These are phyloP conservation scores for Lactifluus hygrophoroides DNA, from an alignment of 768 basidiomycete genomes.

Conservation along the genomic window DNA sequence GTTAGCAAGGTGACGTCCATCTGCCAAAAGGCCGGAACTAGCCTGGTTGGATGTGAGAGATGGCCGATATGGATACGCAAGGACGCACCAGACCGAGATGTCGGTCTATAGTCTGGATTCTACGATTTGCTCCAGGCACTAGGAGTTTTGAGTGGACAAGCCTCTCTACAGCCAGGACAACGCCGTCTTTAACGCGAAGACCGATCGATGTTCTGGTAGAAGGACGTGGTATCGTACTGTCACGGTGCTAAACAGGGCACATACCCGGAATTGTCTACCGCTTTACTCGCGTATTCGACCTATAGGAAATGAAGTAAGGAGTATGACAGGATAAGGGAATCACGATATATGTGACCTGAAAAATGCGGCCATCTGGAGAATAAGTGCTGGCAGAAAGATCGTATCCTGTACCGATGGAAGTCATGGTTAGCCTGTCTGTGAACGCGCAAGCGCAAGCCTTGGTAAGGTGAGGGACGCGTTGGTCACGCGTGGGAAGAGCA, in stretches of 20 bases:
- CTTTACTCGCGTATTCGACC: slow-evolving; percentile 98
- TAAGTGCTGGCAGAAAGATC: slow-evolving; percentile 92
- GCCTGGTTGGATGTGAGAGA: slow-evolving; percentile 45
- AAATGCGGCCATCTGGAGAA: slow-evolving; percentile 96
- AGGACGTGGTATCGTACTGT: background rate
- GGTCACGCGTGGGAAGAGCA: background rate
- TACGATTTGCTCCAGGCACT: slow-evolving; percentile 84
- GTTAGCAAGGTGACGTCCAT: slow-evolving; percentile 81
- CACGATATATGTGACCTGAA: slow-evolving; percentile 55
- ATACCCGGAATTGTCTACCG: slow-evolving; percentile 97
- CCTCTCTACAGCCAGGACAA: slow-evolving; percentile 97
- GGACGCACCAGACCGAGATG: slow-evolving; percentile 81
- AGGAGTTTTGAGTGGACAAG: slow-evolving; percentile 92
- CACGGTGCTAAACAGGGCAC: slow-evolving; percentile 17
- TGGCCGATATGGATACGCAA: background rate
- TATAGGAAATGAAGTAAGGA: slow-evolving; percentile 27
- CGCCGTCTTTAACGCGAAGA: slow-evolving; percentile 86
- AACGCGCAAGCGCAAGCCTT: slow-evolving; percentile 41
- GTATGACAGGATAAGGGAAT: background rate
- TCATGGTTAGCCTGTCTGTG: slow-evolving; percentile 45
- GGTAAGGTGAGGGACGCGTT: background rate
- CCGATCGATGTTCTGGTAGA: slow-evolving; percentile 84
- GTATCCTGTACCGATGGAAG: slow-evolving; percentile 98
- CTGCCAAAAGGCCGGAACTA: slow-evolving; percentile 87
- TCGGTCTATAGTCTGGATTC: slow-evolving; percentile 89